Base-by-base conservation (phyloP, 805 yeast genomes). In the Lipomyces mesembrius region DNA sequence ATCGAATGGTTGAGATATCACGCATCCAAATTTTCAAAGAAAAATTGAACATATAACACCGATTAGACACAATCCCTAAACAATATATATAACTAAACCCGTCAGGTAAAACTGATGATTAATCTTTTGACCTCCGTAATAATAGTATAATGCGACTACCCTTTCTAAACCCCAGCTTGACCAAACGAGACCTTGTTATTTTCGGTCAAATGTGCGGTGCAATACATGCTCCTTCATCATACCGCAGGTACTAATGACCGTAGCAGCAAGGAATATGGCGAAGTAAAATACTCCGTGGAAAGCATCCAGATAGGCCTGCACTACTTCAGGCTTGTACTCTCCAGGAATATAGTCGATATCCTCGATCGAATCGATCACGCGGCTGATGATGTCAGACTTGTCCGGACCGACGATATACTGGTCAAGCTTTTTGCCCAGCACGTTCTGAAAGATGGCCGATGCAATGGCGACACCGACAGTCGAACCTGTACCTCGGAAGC, bases 401-500 rank as follows among this genome's bases (percentile, higher is more conserved):
- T 66, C 63, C 12, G 62, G 62, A 4, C 72, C 72, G 20, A 27
- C 54, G 39, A 65, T 63, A 60, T 64, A 59, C 17, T 27, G 5
- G 46, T 63, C 68, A 51, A 80, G 72, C 14, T 68, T 61, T 14
- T 57, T 57, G 2, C 69, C 69, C 61, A 85, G 77, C 17, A 79
- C 74, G 39, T 77, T 76, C 72, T 85, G 88, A 76, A 86, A 86
- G 46, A 85, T 80, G 1, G 88, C 86, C 51, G 85, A 79, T 1
- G 87, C 86, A 20, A 85, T 74, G 1, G 89, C 79, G 25, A 88
- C 90, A 60, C 92, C 92, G 58, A 88, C 77, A 0, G 91, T 87
- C 7, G 89, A 85, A 0, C 92, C 92, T 0, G 89, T 86, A 12
- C 91, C 83, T 74, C 91, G 81, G 76, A 88, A 88, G 0, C 89